Percentiles rank a stretch among this genome's conserved stretches.
Conservation (phyloP, 2,329 filamentous ascomycete species). For the Cladosporium sp. region DNA sequence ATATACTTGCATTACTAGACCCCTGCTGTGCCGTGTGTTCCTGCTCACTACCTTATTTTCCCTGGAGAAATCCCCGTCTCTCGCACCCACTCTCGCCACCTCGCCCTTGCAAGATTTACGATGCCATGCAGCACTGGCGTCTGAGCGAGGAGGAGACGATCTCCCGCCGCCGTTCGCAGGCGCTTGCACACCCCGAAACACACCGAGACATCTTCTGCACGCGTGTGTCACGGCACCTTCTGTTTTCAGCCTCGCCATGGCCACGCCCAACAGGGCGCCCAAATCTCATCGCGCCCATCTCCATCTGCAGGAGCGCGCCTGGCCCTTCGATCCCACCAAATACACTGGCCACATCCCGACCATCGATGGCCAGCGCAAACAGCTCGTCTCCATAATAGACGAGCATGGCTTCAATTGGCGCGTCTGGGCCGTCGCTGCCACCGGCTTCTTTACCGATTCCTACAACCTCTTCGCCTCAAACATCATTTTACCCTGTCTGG, state of each 20-base stretch:
- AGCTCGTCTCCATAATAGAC: slow-evolving; percentile 24
- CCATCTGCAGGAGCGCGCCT: slow-evolving; percentile 18
- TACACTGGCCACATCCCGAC: slow-evolving; percentile 21
- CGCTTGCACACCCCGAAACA: background rate
- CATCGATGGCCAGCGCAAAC: slow-evolving; percentile 19
- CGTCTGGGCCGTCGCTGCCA: slow-evolving; percentile 43
- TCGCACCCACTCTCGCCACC: background rate
- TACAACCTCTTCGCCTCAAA: slow-evolving; percentile 46
- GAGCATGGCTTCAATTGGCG: slow-evolving; percentile 28
- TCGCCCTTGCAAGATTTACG: background rate
- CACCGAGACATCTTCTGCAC: background rate
- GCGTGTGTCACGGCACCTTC: background rate
- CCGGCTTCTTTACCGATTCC: slow-evolving; percentile 45
- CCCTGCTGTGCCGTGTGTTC: background rate
- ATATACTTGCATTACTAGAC: background rate
- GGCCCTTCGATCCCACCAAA: slow-evolving; percentile 18
- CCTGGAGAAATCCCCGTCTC: background rate
- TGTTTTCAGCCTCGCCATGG: slow-evolving; percentile 11
- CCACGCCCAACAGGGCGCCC: background rate
- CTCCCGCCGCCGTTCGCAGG: slow-evolving; percentile 9
- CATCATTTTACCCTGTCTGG: slow-evolving; percentile 44
- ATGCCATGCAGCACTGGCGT: background rate
- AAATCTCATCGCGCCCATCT: slow-evolving; percentile 13
- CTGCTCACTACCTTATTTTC: background rate
- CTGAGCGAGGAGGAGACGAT: background rate